Evolutionary conservation across 352 stramenopile genomes (phyloP).

Genomic region (Blastocystis sp.): DNA sequence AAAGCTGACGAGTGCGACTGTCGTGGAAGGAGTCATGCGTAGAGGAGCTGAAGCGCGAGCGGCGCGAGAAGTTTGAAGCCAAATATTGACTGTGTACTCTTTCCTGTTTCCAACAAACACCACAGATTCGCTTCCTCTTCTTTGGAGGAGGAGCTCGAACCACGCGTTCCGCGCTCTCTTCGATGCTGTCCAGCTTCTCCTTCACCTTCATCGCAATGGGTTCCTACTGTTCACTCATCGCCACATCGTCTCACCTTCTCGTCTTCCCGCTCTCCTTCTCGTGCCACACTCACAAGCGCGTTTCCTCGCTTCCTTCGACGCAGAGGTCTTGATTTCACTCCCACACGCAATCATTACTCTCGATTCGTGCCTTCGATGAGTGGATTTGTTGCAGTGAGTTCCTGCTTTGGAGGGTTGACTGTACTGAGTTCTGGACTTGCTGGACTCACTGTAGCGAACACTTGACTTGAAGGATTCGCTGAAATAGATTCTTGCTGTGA

Average conservation of each 20-base stretch:
- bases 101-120: conserved; percentile 19
- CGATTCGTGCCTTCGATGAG: background rate
- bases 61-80: conserved; percentile 29
- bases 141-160: background rate
- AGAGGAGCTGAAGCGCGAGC: conserved; percentile 65
- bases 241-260: background rate
- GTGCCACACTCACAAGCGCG: background rate
- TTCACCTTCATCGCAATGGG: conserved; percentile 26
- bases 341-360: background rate
- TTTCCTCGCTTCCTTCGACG: conserved; percentile 14
- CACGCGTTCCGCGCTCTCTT: background rate
- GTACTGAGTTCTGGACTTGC: no score
- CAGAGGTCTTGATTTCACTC: background rate
- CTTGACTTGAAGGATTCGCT: no score
- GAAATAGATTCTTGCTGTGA: no score
- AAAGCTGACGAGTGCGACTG: conserved; percentile 44
- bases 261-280: background rate
- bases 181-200: conserved; percentile 33
- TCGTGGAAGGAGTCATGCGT: background rate
- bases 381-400: background rate
- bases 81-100: conserved; percentile 45
- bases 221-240: background rate
- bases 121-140: conserved; percentile 59
- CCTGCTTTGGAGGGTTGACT: no score
- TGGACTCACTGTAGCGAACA: no score